These are phyloP conservation scores for Cytospora mali DNA, from an alignment of 2,329 filamentous ascomycete species.

Conservation along the genomic window DNA sequence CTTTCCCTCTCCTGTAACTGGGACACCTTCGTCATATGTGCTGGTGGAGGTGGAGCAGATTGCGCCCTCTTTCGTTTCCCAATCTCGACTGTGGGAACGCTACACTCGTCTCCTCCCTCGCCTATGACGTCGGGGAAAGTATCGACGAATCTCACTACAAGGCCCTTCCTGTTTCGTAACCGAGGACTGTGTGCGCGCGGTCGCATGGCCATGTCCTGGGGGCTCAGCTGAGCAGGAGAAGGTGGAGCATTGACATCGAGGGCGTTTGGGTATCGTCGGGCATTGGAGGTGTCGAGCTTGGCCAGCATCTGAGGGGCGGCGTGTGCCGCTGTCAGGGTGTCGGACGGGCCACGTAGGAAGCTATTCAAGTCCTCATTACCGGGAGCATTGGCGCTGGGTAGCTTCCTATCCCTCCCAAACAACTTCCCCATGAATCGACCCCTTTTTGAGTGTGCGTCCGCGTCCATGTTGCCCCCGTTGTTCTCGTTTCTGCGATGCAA, in stretches of 20 bases:
- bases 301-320: constrained; percentile 53
- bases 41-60: constrained; percentile 38
- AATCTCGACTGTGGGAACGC: constrained; percentile 72
- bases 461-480: constrained; percentile 21
- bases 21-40: constrained; percentile 26
- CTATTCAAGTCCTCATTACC: constrained; percentile 55
- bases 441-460: constrained; percentile 39
- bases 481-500: neutral
- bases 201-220: constrained; percentile 43
- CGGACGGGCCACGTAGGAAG: constrained; percentile 60
- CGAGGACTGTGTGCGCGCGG: constrained; percentile 48
- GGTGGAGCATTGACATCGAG: constrained; percentile 45
- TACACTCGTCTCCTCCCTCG: constrained; percentile 86
- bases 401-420: constrained; percentile 50
- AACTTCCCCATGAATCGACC: constrained; percentile 66
- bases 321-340: constrained; percentile 52
- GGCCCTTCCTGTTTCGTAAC: constrained; percentile 60
- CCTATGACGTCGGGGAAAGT: constrained; percentile 80
- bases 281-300: constrained; percentile 57
- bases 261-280: constrained; percentile 59
- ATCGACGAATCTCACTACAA: constrained; percentile 75
- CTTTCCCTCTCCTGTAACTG: constrained; percentile 35
- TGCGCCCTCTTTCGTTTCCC: constrained; percentile 56
- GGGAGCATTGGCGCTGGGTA: constrained; percentile 44
- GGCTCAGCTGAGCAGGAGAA: constrained; percentile 6